Evolutionary conservation across 116 monocot genomes (phyloP), one percentile per base, ranked within the genome.

Genomic region (Papilionanthe hybrid): DNA sequence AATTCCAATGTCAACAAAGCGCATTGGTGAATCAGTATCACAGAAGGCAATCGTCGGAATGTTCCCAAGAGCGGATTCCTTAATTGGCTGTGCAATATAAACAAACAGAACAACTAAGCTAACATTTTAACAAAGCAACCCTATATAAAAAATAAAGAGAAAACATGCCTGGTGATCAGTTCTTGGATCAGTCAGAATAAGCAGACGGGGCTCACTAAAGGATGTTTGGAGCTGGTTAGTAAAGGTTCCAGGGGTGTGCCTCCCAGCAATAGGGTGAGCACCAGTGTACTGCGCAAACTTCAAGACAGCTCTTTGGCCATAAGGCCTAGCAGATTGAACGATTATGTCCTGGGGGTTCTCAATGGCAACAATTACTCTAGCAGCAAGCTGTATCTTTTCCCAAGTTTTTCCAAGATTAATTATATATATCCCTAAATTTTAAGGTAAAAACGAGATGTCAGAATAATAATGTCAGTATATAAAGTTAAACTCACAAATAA

Each of bases 201-300:
- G 86, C 23, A 89, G 82, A 13, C 89, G 86, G 20, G 89, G 89
- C 78, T 89, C 89, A 65, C 89, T 82, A 72, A 89, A 89, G 20
- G 89, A 89, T 41, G 89, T 86, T 42, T 89, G 89, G 11, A 89
- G 76, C 74, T 89, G 89, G 80, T 89, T 89, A 9, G 89, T 89
- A 75, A 89, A 89, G 15, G 88, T 88, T 68, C 88, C 88, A 43
- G 88, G 88, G 1, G 88, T 88, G 78, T 88, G 88, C 78, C 88
- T 82, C 28, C 88, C 88, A 27, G 88, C 88, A 72, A 88, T 88
- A 57, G 88, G 83, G 66, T 88, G 88, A 67, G 88, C 88, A 50
- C 88, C 88, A 9, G 83, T 86, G 75, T 88, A 88, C 55, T 88
- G 88, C 2, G 88, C 88, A 76, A 88, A 88, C 55, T 88, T 88